phyloP scores from a whole-genome alignment of 176 grass and related monocot species.

The Avena atlantica region DNA sequence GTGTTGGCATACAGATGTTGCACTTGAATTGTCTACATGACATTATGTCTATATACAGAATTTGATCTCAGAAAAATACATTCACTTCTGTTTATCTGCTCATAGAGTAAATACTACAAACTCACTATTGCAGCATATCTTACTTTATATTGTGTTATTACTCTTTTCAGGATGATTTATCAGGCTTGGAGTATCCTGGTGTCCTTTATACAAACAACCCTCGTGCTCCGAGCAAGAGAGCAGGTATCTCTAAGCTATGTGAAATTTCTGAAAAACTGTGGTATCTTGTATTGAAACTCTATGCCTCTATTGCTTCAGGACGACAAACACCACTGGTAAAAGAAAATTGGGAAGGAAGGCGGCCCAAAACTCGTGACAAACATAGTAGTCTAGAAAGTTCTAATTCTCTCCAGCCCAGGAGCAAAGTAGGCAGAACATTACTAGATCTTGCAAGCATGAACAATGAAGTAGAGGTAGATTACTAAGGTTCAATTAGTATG shows the following conservation, averaged over 20 bases:
- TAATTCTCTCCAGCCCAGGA: conserved; percentile 30
- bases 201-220: conserved; percentile 56
- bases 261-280: conserved; percentile 18
- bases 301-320: conserved; percentile 44
- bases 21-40: not conserved
- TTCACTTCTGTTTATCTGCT: conserved; percentile 27
- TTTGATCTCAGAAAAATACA: not conserved
- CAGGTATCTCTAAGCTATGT: conserved; percentile 48
- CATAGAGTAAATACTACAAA: conserved; percentile 4
- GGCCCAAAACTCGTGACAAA: conserved; percentile 46
- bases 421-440: conserved; percentile 40
- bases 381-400: conserved; percentile 33
- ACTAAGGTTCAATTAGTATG: conserved; percentile 38
- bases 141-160: conserved; percentile 19
- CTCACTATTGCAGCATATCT: not conserved
- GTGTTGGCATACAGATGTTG: not conserved
- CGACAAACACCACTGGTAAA: conserved; percentile 40
- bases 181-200: conserved; percentile 62
- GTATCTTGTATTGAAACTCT: conserved; percentile 31
- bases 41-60: not conserved
- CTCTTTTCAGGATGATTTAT: conserved; percentile 67
- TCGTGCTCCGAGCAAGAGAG: conserved; percentile 41
- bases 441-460: conserved; percentile 47
- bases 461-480: conserved; percentile 66
- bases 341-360: conserved; percentile 59